Evolutionary conservation across 768 basidiomycete species (phyloP).

Genomic region (Lanmaoa rubissima): DNA sequence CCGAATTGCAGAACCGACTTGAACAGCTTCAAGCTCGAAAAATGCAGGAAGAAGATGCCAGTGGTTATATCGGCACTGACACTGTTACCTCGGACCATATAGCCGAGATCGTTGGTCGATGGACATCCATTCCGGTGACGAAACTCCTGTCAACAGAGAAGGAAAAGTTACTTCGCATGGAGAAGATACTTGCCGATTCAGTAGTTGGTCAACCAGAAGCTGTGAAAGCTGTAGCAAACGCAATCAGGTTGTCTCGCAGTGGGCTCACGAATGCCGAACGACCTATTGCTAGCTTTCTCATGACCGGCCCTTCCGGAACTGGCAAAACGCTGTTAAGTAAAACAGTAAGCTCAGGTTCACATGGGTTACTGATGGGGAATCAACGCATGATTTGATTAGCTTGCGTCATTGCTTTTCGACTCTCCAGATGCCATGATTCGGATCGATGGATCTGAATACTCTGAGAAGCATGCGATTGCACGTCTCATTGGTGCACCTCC

Average conservation of each 20-base stretch:
- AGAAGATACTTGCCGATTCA: constrained; percentile 70
- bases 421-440: constrained; percentile 90
- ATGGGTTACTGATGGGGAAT: background rate
- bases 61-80: constrained; percentile 52
- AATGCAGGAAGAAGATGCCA: constrained; percentile 61
- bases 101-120: constrained; percentile 89
- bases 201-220: constrained; percentile 93
- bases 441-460: constrained; percentile 92
- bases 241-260: constrained; percentile 87
- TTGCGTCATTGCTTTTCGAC: constrained; percentile 88
- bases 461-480: constrained; percentile 76
- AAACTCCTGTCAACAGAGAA: constrained; percentile 85
- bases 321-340: constrained; percentile 91
- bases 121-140: constrained; percentile 92
- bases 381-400: constrained; percentile 40
- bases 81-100: constrained; percentile 86
- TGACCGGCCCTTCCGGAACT: constrained; percentile 89
- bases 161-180: constrained; percentile 86
- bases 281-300: constrained; percentile 90
- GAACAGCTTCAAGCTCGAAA: constrained; percentile 72
- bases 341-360: constrained; percentile 52
- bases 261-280: constrained; percentile 87
- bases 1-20: constrained; percentile 77
- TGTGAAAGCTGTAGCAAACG: constrained; percentile 90
- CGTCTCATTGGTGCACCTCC: constrained; percentile 71